Base-by-base conservation (phyloP, 176 grass and related monocot genomes). In the Juncus inflexus region DNA sequence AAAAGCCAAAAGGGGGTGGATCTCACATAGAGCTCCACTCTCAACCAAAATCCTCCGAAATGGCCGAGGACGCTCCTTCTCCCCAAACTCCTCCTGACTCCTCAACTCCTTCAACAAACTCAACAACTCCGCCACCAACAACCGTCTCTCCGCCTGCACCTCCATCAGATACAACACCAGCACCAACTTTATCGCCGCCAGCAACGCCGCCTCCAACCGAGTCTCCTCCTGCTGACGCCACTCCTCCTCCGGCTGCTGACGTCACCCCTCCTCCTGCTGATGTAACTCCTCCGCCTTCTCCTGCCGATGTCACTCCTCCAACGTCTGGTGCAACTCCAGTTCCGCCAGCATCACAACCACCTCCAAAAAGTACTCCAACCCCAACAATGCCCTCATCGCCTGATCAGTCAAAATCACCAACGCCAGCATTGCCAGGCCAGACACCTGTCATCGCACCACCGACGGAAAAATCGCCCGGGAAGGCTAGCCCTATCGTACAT, bases 1-100 rank as follows among this genome's bases (percentile, higher is more conserved):
- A 60, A 19, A 42, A 71, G 28, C 15, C 37, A 15, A 60, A 45
- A 43, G 68, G 68, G 68, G 55, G 68, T 52, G 58, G 68, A 58
- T 12, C 68, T 71, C 68, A 3, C 35, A 57, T 39, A 13, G 68
- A 71, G 68, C 68, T 71, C 68, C 68, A 71, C 52, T 71, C 68
- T 71, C 68, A 40, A 39, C 16, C 10, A 71, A 8, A 7, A 47
- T 42, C 43, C 43, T 47, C 43, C 43, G 38, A 70, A 56, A 71
- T 71, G 68, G 68, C 68, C n/a, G 8, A 7, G 7, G 42, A 38
- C 2, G 38, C 39, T 14, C 68, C 43, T 5, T 5, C 43, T 40
- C 55, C 66, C 8, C 35, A 36, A 70, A 58, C 50, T 0, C 49
- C 52, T 15, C 0, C 50, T 13, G 9, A 39, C 0, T 16, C 14